Evolutionary conservation across 2,329 filamentous ascomycete genomes (phyloP), one percentile per base, ranked within the genome.

Genomic region (Aspergillus pseudonomiae): DNA sequence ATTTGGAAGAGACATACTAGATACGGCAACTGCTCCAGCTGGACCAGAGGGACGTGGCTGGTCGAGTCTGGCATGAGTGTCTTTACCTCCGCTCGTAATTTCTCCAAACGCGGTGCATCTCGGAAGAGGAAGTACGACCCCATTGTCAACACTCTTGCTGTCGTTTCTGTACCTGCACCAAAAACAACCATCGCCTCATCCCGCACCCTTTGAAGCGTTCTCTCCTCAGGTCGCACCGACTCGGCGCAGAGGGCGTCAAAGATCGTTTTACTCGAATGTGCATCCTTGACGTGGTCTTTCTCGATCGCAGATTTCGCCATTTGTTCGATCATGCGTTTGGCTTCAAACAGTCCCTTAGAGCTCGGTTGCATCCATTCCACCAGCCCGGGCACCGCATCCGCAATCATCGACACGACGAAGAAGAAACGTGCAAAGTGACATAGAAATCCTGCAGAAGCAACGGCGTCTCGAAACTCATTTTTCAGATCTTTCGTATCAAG

Each of bases 111-210:
- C 7, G 63, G 57, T 45, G 60, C 57, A 63, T 73, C 65, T 4
- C 54, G 36, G 14, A 67, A 55, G 4, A 73, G 59, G 54, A 71
- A 61, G 55, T 66, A 74, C 1, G 63, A 60, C 0, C 59, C 67
- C 4, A 66, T 61, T 1, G 63, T 65, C 6, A 73, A 52, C 1
- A 66, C 67, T 39, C 65, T 60, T 21, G 68, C 67, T 34, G 71
- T 70, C 0, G 70, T 72, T 45, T 74, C 71, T 0, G 70, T 70
- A 2, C 72, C 72, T 10, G 71, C 72, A 32, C 61, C 67, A 14
- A 74, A 60, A 16, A 74, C 55, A 11, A 67, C 62, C 26, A 68
- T 52, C 0, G 59, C 70, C 59, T 73, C 72, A 19, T 71, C 61
- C 21, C 60, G 60, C 16, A 73, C 64, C 3, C 67, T 65, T 12